phyloP scores from a whole-genome alignment of 306 rosid genomes.

The Quercus bicolor region DNA sequence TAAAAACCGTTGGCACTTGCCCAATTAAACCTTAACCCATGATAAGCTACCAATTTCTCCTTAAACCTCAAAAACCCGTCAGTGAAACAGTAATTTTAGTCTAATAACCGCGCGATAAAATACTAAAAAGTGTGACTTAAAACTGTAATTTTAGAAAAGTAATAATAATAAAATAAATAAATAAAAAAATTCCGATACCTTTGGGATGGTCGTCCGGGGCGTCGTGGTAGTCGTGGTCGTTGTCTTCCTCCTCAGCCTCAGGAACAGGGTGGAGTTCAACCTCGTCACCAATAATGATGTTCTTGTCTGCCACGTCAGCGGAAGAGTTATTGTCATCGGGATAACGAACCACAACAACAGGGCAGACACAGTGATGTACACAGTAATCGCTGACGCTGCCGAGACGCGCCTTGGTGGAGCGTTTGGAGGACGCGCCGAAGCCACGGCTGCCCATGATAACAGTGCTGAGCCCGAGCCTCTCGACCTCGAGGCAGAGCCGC shows the following conservation, averaged over 20 bases:
- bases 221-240: slow-evolving; percentile 49
- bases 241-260: slow-evolving; percentile 51
- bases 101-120: not conserved
- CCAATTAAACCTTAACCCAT: no score
- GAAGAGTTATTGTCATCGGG: slow-evolving; percentile 48
- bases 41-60: no score
- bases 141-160: no score
- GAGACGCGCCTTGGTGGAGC: slow-evolving; percentile 47
- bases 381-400: slow-evolving; percentile 92
- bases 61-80: no score
- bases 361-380: slow-evolving; percentile 85
- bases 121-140: no score
- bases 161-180: no score
- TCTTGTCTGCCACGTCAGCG: slow-evolving; percentile 24
- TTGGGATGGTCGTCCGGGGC: slow-evolving; percentile 51
- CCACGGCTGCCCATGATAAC: slow-evolving; percentile 96
- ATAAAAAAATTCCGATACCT: slow-evolving; percentile 28
- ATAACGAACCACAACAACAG: slow-evolving; percentile 76
- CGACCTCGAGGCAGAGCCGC: slow-evolving; percentile 88
- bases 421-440: slow-evolving; percentile 56
- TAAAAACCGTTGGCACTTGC: no score
- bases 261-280: slow-evolving; percentile 74
- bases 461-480: slow-evolving; percentile 83
- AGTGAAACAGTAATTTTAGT: not conserved
- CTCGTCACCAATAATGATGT: not conserved